Evolutionary conservation across 1,284 basidiomycete genomes (phyloP).

Genomic region (Trichosporon faecale): DNA sequence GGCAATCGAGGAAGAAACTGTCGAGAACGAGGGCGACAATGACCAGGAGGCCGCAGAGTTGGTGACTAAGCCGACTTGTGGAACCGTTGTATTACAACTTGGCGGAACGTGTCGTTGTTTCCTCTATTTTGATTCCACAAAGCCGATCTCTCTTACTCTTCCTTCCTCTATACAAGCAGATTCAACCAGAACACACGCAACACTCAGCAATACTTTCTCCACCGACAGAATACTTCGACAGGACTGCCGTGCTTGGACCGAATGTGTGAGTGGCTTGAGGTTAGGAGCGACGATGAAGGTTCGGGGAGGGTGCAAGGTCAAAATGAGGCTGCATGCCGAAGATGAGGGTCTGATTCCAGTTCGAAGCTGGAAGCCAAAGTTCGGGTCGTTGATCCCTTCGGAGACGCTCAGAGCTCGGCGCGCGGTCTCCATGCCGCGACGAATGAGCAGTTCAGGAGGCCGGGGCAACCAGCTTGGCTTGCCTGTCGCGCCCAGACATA

Average conservation of each 20-base stretch:
- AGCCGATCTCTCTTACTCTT: background rate
- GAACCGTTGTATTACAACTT: background rate
- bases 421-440: background rate
- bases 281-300: background rate
- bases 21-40: background rate
- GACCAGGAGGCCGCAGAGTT: background rate
- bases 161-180: background rate
- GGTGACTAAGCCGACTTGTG: background rate
- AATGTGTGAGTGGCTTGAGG: background rate
- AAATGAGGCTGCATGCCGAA: background rate
- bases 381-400: constrained; percentile 1
- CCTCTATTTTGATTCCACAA: background rate
- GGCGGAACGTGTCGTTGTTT: background rate
- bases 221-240: background rate
- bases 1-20: background rate
- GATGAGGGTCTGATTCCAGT: background rate
- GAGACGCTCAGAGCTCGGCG: background rate
- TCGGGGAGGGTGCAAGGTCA: background rate
- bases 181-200: background rate
- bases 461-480: background rate
- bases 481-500: background rate
- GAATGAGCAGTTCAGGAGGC: background rate
- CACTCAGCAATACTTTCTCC: background rate
- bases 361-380: background rate
- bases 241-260: background rate